phyloP scores from a whole-genome alignment of 352 stramenopile genomes.

The Phytophthora hibernalis region DNA sequence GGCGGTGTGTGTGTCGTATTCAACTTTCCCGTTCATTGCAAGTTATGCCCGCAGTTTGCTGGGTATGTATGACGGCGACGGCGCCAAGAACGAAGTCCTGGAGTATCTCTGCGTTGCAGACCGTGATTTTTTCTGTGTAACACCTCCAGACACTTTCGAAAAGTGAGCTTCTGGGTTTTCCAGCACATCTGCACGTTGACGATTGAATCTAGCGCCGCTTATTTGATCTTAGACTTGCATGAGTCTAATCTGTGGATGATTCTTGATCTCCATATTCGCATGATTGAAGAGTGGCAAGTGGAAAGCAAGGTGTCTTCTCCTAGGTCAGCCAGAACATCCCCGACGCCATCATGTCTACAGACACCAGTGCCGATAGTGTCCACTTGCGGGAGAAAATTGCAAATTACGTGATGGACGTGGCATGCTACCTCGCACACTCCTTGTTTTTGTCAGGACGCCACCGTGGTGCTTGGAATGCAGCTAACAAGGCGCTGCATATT shows the following conservation, averaged over 20 bases:
- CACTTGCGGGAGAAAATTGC: slow-evolving; percentile 57
- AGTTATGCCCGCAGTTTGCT: slow-evolving; percentile 83
- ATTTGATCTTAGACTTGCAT: slow-evolving; percentile 82
- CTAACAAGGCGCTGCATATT: slow-evolving; percentile 78
- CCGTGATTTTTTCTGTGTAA: slow-evolving; percentile 77
- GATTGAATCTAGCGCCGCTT: slow-evolving; percentile 73
- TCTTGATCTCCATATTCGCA: slow-evolving; percentile 72
- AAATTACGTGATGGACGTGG: slow-evolving; percentile 69
- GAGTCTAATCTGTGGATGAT: slow-evolving; percentile 88
- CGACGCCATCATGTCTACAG: background rate
- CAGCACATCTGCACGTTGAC: slow-evolving; percentile 84
- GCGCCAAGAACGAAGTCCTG: slow-evolving; percentile 65
- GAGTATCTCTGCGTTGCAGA: slow-evolving; percentile 61
- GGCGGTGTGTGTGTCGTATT: slow-evolving; percentile 80
- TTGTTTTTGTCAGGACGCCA: slow-evolving; percentile 80
- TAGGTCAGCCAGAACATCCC: slow-evolving; percentile 7
- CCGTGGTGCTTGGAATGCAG: slow-evolving; percentile 73
- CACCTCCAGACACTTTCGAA: slow-evolving; percentile 71
- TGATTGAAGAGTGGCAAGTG: slow-evolving; percentile 69
- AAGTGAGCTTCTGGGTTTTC: slow-evolving; percentile 83
- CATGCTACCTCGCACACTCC: slow-evolving; percentile 77
- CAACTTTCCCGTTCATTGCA: slow-evolving; percentile 87
- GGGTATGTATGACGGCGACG: slow-evolving; percentile 71
- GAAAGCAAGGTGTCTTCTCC: slow-evolving; percentile 23
- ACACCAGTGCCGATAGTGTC: slow-evolving; percentile 10